These are phyloP conservation scores for Fusarium armeniacum DNA, from an alignment of 2,329 filamentous ascomycete genomes.

Conservation along the genomic window DNA sequence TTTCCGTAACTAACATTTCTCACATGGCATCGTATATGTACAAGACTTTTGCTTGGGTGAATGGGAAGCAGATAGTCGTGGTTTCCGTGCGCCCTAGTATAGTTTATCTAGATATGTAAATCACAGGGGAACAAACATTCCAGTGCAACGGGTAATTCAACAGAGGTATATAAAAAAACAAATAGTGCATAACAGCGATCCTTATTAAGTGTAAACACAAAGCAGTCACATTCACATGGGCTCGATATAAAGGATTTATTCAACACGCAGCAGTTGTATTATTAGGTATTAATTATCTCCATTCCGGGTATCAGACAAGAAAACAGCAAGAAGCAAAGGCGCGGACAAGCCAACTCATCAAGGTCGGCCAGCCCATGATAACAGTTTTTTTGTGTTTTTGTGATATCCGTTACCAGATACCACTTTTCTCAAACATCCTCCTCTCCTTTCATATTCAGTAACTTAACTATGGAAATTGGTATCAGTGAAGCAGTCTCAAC, in stretches of 20 bases:
- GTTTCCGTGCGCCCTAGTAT: background rate
- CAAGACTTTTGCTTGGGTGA: background rate
- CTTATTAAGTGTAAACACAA: background rate
- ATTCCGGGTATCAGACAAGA: conserved; percentile 59
- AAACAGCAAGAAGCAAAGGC: conserved; percentile 49
- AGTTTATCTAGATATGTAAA: no score
- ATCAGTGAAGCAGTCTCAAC: conserved; percentile 64
- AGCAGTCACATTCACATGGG: background rate
- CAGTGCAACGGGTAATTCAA: no score
- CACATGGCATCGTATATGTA: background rate
- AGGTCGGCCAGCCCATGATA: conserved; percentile 36
- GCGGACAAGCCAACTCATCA: conserved; percentile 38
- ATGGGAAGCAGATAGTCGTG: background rate
- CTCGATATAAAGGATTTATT: conserved; percentile 11
- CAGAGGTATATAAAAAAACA: no score
- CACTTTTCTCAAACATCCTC: conserved; percentile 40
- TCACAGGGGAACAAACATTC: no score
- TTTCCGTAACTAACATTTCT: background rate
- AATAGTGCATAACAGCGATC: background rate
- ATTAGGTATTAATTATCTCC: conserved; percentile 62
- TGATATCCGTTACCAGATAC: conserved; percentile 32
- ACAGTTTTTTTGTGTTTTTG: conserved; percentile 43
- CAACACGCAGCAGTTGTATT: conserved; percentile 58
- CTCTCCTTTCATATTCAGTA: conserved; percentile 42
- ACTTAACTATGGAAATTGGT: conserved; percentile 56